Evolutionary conservation across 2,329 filamentous ascomycete species (phyloP), one percentile per base, ranked within the genome.

Genomic region (Fusarium sp.): DNA sequence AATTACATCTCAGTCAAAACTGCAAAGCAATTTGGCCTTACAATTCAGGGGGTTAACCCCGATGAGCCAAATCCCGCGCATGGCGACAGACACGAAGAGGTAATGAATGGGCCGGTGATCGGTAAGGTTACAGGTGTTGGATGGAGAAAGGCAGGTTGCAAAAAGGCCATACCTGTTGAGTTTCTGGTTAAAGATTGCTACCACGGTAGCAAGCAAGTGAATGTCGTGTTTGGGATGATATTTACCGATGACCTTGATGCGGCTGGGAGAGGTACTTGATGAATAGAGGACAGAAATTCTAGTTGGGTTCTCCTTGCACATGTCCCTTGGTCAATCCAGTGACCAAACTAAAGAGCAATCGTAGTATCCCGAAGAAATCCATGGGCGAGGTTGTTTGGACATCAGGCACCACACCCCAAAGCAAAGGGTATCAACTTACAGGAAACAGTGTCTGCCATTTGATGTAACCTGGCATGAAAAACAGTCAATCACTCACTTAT

Each of bases 261-360:
- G 15, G 21, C 46, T 33, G 21, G 2, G 21, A 3, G 27, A 49
- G 46, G 5, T 2, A 14, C 5, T 14, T 10, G 7, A 48, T 12
- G 27, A 8, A 9, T 0, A 14, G 21, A 33, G 21, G 10, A 33
- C 7, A 49, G 2, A 0, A 18, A 0, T 23, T 0, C 15, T 1
- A 3, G 15, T 0, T 5, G 14, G 0, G 0, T 4, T 8, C 2
- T 18, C 4, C 1, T 48, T n/a, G 4, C 3, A 16, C 0, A 14
- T 19, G 0, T 49, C 3, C 3, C 3, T 23, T 18, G 3, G 18
- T 31, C 4, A 0, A 2, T 3, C 3, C 3, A 5, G 2, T 7
- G 27, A 0, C 0, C 3, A 31, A 12, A n/a, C 1, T 2, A 2
- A 10, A 33, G 15, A 23, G 16, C 1, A 15, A 33, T 3, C 0